Evolutionary conservation across 306 rosid species (phyloP).

Genomic region (Styphnolobium japonicum): DNA sequence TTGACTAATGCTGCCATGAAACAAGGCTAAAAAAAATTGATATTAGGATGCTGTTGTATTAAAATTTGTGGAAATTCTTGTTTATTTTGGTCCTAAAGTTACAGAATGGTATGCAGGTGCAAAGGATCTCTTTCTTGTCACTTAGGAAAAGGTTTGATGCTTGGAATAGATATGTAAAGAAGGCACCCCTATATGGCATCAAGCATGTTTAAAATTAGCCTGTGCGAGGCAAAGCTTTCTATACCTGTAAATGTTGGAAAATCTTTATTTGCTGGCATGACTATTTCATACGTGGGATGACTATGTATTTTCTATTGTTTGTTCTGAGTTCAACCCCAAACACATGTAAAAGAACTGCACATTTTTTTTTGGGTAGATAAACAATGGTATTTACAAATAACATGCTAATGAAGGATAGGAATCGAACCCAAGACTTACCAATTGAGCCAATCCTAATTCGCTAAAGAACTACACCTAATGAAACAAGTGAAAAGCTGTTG

Average conservation of each 20-base stretch:
- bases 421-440: too few species aligned
- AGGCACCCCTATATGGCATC: neutral
- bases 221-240: neutral
- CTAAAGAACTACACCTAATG: neutral
- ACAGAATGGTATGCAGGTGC: neutral
- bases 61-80: neutral
- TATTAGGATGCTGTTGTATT: neutral
- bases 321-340: neutral
- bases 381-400: too few species aligned
- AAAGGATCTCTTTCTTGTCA: slow-evolving; percentile 6
- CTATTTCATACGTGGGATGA: neutral
- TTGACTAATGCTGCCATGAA: slow-evolving; percentile 35
- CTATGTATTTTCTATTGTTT: neutral
- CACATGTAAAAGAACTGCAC: neutral
- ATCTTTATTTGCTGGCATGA: neutral
- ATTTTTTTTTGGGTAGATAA: too few species aligned
- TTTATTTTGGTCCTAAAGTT: neutral
- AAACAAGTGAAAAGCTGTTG: neutral
- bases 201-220: neutral
- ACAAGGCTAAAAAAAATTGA: slow-evolving; percentile 34
- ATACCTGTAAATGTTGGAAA: slow-evolving; percentile 10
- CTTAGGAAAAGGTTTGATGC: neutral
- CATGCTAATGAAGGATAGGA: too few species aligned
- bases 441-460: too few species aligned
- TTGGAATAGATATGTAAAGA: neutral